Percentiles rank a stretch among this genome's conserved stretches.
Conservation (phyloP, 176 grass and related monocot genomes). For the Saccharum officinarum region DNA sequence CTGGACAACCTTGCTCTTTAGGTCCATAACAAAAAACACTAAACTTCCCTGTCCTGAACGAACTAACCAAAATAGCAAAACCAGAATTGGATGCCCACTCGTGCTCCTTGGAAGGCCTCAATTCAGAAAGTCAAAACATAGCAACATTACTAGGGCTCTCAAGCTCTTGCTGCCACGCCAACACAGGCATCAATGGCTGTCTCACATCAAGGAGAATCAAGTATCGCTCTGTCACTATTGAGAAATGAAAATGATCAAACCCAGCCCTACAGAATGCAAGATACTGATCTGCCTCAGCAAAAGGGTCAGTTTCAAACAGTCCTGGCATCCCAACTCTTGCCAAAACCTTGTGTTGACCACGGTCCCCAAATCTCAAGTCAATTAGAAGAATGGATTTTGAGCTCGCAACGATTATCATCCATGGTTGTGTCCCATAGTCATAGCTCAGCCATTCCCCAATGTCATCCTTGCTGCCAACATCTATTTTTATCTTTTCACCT, state of each 20-base stretch:
- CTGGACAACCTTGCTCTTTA: constrained; percentile 36
- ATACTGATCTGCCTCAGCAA: constrained; percentile 42
- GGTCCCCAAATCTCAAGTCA: constrained; percentile 59
- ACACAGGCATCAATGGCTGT: constrained; percentile 48
- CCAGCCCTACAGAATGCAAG: constrained; percentile 75
- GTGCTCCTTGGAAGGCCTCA: constrained; percentile 58
- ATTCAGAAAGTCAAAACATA: constrained; percentile 68
- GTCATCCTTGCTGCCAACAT: constrained; percentile 35
- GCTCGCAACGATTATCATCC: constrained; percentile 59
- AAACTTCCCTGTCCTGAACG: constrained; percentile 54
- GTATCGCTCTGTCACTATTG: constrained; percentile 54
- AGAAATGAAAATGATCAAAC: constrained; percentile 71
- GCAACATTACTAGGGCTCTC: constrained; percentile 57
- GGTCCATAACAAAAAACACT: constrained; percentile 70
- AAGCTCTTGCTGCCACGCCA: constrained; percentile 73
- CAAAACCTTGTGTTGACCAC: constrained; percentile 42
- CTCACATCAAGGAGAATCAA: constrained; percentile 72
- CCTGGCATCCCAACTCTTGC: constrained; percentile 44
- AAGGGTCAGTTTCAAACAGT: constrained; percentile 51
- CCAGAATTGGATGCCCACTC: constrained; percentile 55
- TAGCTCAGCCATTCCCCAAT: constrained; percentile 64
- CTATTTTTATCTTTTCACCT: constrained; percentile 51
- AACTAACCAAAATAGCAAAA: constrained; percentile 84
- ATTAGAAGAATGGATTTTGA: constrained; percentile 54
- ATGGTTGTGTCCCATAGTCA: constrained; percentile 67